Base-by-base conservation (phyloP, 768 basidiomycete species). In the Tricholomella constricta region DNA sequence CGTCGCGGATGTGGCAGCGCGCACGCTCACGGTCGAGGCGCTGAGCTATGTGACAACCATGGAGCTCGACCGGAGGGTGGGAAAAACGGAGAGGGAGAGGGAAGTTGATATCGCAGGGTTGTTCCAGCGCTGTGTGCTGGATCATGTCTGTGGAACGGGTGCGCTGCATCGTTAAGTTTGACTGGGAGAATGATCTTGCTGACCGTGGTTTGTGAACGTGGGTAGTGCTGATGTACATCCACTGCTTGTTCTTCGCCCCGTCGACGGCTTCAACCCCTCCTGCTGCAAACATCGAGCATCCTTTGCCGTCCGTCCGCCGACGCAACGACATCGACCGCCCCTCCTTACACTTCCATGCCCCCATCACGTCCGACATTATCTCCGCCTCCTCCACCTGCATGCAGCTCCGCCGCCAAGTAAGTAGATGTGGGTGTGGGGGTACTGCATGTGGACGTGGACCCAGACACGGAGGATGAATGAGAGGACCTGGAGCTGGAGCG, bases 271-370 rank as follows among this genome's bases (percentile, higher is more conserved):
- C n/a, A n/a, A n/a, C n/a, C n/a, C n/a, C n/a, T n/a, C n/a, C n/a
- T n/a, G n/a, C n/a, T n/a, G n/a, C n/a, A n/a, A 80, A 88, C 57
- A 81, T 85, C 22, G 85, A 88, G 52, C 77, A 83, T 35, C 86
- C 87, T 0, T 66, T 69, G 23, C n/a, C n/a, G n/a, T n/a, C n/a
- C n/a, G n/a, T n/a, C n/a, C n/a, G n/a, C n/a, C n/a, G n/a, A n/a
- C n/a, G n/a, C n/a, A n/a, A n/a, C n/a, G n/a, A n/a, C n/a, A n/a
- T n/a, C n/a, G n/a, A n/a, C n/a, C n/a, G n/a, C n/a, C n/a, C n/a
- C n/a, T n/a, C n/a, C n/a, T n/a, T n/a, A n/a, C n/a, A n/a, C n/a
- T n/a, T n/a, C n/a, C n/a, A n/a, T n/a, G n/a, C n/a, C n/a, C n/a
- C n/a, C n/a, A n/a, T n/a, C n/a, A n/a, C n/a, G n/a, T n/a, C n/a